Evolutionary conservation across 352 stramenopile species (phyloP).

Genomic region (Phytopythium chamaehyphon): DNA sequence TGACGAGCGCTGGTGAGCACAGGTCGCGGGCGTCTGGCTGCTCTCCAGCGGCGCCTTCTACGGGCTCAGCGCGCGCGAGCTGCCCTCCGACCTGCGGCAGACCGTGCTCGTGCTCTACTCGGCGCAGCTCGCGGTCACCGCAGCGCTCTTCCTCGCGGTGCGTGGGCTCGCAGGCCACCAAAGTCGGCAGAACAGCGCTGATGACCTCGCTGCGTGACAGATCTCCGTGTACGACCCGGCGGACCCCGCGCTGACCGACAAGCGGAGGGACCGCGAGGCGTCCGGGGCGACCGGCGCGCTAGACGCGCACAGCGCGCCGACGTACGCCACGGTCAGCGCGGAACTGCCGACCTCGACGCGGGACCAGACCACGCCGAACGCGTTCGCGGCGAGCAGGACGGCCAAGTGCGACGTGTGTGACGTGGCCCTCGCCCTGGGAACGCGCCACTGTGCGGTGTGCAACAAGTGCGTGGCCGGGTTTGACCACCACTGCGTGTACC

Average conservation of each 20-base stretch:
- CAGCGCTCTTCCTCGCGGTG: constrained; percentile 26
- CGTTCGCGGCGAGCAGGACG: constrained; percentile 10
- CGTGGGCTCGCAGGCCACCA: background rate
- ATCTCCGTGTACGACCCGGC: constrained; percentile 51
- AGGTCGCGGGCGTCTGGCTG: constrained; percentile 36
- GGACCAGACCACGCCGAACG: background rate
- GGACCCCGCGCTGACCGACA: constrained; percentile 18
- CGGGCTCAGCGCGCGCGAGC: constrained; percentile 33
- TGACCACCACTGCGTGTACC: constrained; percentile 95
- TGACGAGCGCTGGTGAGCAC: background rate
- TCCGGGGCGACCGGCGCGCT: background rate
- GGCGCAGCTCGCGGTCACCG: constrained; percentile 34
- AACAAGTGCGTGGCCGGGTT: constrained; percentile 93
- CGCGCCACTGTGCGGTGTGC: constrained; percentile 89
- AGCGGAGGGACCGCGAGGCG: constrained; percentile 7
- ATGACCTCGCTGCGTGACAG: constrained; percentile 10
- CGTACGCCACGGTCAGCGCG: constrained; percentile 2
- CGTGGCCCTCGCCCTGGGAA: constrained; percentile 24
- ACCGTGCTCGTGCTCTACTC: constrained; percentile 39
- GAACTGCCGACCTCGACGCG: background rate
- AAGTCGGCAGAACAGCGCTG: background rate
- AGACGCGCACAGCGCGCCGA: background rate
- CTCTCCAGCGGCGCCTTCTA: constrained; percentile 47
- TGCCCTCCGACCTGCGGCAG: constrained; percentile 28
- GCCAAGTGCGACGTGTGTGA: constrained; percentile 34